phyloP scores from a whole-genome alignment of 169 alveolate species.

The Pseudocohnilembus persalinus region DNA sequence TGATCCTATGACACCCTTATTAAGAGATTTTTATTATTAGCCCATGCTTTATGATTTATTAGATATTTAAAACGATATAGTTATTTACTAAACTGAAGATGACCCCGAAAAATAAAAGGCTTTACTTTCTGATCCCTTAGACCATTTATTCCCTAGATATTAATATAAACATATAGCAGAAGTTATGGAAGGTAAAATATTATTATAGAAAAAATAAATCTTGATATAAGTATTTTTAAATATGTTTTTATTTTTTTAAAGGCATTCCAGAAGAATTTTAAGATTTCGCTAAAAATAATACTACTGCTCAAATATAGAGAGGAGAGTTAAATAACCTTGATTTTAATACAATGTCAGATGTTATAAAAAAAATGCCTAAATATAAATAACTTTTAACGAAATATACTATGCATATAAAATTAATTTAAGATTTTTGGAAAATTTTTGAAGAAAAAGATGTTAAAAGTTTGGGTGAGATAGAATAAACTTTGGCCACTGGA shows the following conservation, averaged over 20 bases:
- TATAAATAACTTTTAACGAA: conserved; percentile 33
- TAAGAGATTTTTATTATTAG: conserved; percentile 43
- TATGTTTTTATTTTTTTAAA: too few relatives aligned
- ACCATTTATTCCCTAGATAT: conserved; percentile 34
- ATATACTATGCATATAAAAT: conserved; percentile 36
- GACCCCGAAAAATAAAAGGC: conserved; percentile 20
- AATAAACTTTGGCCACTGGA: conserved; percentile 35
- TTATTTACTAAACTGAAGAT: conserved; percentile 9
- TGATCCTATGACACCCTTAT: conserved; percentile 34
- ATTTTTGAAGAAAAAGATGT: conserved; percentile 31
- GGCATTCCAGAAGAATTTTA: conserved; percentile 29
- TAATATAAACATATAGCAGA: conserved; percentile 40
- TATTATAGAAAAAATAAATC: too few relatives aligned
- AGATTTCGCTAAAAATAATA: conserved; percentile 30
- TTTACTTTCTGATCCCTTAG: conserved; percentile 22
- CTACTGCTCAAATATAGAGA: conserved; percentile 39
- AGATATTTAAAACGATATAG: conserved; percentile 37
- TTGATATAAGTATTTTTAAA: too few relatives aligned
- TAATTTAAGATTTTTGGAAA: conserved; percentile 36
- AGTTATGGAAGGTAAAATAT: conserved; percentile 22
- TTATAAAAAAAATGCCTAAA: conserved; percentile 37
- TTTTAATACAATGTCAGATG: conserved; percentile 37
- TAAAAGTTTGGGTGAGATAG: conserved; percentile 40
- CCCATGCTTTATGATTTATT: conserved; percentile 44
- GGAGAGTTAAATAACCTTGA: conserved; percentile 40